Conservation (phyloP, 768 basidiomycete genomes). For the Rhizopogon roseolus region DNA sequence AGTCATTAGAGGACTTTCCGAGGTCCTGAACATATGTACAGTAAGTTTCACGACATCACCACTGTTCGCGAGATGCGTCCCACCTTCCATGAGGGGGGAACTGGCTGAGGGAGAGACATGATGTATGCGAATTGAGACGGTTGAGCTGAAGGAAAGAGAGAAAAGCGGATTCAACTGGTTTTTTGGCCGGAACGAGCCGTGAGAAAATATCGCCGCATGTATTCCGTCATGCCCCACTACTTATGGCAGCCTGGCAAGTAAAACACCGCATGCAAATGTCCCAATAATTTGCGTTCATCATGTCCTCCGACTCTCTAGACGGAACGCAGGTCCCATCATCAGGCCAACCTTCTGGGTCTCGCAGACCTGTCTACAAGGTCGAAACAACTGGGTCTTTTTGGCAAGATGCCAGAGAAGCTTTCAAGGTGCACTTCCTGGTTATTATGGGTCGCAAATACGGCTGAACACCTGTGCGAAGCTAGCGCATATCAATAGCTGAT, state of each 20-base stretch:
- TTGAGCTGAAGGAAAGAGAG: conserved; percentile 7
- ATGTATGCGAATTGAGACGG: conserved; percentile 26
- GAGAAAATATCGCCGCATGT: conserved; percentile 16
- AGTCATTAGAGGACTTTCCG: conserved; percentile 96
- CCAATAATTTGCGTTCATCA: neutral
- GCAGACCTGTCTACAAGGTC: conserved; percentile 21
- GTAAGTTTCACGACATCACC: neutral
- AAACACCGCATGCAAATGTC: neutral
- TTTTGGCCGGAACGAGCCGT: conserved; percentile 21
- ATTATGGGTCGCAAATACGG: neutral
- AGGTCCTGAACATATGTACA: conserved; percentile 55
- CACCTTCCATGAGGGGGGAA: conserved; percentile 97
- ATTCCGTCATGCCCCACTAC: too few relatives aligned
- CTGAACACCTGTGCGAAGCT: conserved; percentile 26
- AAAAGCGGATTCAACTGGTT: conserved; percentile 3
- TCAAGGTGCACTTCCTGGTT: conserved; percentile 20
- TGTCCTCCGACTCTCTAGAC: neutral
- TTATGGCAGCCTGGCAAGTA: too few relatives aligned
- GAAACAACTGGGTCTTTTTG: conserved; percentile 28
- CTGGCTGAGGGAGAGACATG: conserved; percentile 93
- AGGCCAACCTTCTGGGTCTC: conserved; percentile 6
- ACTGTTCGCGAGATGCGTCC: conserved; percentile 7
- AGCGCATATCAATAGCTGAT: conserved; percentile 42
- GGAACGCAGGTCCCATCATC: neutral
- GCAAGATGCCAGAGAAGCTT: conserved; percentile 25